Base-by-base conservation (phyloP, 176 grass and related monocot genomes). In the Hyparrhenia diplandra region DNA sequence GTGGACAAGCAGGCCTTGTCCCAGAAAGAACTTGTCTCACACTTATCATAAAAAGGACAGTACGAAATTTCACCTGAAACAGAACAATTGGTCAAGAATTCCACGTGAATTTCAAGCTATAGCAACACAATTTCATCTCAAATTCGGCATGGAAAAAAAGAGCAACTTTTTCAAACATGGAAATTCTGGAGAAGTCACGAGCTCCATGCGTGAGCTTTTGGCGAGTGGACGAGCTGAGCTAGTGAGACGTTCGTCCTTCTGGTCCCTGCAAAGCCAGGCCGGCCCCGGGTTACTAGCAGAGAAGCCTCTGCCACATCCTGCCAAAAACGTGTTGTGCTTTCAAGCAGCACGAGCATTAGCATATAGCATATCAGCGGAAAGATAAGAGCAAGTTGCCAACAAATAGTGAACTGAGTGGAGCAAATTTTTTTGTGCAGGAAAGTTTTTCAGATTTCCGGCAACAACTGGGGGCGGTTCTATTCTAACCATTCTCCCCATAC, bases 311-410 rank as follows among this genome's bases (percentile, higher is more conserved):
- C 40, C 76, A 78, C 76, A 78, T 47, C 40, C 76, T 34, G 76
- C 76, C 76, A 78, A 78, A 64, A 47, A 65, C 76, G 61, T 78
- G 60, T 65, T 65, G 76, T 49, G 76, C 76, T 78, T 65, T 78
- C 76, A 47, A 78, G 76, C 12, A 65, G 76, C 76, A 78, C 60
- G 9, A 45, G 17, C 59, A 78, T 78, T 78, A 78, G 42, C 60
- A 78, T 65, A 78, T 65, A 78, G 76, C 40, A 78, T 65, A 78
- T 78, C 60, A 65, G 63, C 28, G 41, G 42, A 78, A 21, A 72
- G 60, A 65, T 47, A 40, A 32, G 39, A 32, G 59, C 59, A 65
- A 64, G 76, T 78, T 78, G 76, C 12, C 16, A 47, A 47, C 46
- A 46, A 64, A 65, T 31, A 65, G 42, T 54, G 49, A 47, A 25